Conservation (phyloP, 108 stramenopile species). For the Skeletonema potamos region DNA sequence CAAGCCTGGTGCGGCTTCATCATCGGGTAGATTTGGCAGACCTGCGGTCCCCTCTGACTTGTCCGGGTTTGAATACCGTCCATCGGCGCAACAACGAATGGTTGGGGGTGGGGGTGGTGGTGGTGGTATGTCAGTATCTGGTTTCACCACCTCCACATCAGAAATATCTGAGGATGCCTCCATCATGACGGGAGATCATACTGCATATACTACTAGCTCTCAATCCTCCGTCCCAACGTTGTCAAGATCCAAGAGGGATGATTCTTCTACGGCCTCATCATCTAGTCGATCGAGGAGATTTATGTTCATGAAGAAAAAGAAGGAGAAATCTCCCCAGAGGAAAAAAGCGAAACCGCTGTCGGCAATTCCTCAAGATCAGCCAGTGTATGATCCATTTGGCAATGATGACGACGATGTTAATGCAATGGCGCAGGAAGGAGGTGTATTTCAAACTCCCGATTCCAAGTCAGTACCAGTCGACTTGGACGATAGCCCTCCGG, state of each 20-base stretch:
- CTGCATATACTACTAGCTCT: constrained; percentile 17
- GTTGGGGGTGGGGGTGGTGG: neutral
- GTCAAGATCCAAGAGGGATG: constrained; percentile 38
- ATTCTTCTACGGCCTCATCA: constrained; percentile 1
- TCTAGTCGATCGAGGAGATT: constrained; percentile 24
- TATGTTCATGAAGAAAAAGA: constrained; percentile 27
- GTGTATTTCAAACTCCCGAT: neutral
- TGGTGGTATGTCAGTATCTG: constrained; percentile 14
- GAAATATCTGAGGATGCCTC: constrained; percentile 40
- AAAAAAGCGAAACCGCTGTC: constrained; percentile 2
- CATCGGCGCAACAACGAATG: neutral
- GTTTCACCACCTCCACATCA: constrained; percentile 29
- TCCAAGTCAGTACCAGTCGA: neutral
- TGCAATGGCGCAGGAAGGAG: neutral
- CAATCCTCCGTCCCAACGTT: constrained; percentile 36
- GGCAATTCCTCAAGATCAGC: constrained; percentile 17
- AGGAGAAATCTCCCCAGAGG: constrained; percentile 2
- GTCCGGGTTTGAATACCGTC: constrained; percentile 41
- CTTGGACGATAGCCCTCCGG: neutral
- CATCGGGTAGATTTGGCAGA: constrained; percentile 35
- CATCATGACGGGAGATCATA: constrained; percentile 26
- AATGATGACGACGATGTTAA: constrained; percentile 14
- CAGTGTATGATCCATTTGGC: constrained; percentile 46
- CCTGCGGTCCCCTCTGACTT: constrained; percentile 30
- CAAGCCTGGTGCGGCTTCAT: neutral